Percentiles rank a stretch among this genome's conserved stretches.
phyloP scores from a whole-genome alignment of 805 yeast genomes.

The Naumovozyma baii region DNA sequence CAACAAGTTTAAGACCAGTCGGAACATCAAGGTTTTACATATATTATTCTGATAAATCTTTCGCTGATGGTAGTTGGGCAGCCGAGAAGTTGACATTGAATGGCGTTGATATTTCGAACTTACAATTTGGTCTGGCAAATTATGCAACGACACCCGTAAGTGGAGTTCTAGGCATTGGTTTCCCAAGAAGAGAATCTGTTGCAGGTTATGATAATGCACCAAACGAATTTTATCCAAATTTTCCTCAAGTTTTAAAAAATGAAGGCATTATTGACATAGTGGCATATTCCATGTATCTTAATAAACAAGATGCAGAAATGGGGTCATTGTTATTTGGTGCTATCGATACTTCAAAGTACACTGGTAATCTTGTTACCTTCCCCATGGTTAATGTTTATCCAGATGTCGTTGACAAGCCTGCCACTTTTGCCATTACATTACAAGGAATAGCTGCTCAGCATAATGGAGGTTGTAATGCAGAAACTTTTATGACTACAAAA shows the following conservation, averaged over 20 bases:
- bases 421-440: constrained; percentile 42
- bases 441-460: constrained; percentile 30
- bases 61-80: constrained; percentile 51
- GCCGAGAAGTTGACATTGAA: constrained; percentile 47
- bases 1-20: constrained; percentile 9
- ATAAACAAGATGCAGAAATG: constrained; percentile 28
- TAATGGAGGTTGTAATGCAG: constrained; percentile 9
- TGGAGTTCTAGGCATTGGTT: constrained; percentile 66
- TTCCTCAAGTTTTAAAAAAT: constrained; percentile 47
- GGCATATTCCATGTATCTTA: constrained; percentile 51
- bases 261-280: constrained; percentile 43
- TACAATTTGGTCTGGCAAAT: constrained; percentile 62
- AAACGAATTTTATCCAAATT: constrained; percentile 40
- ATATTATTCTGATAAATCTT: constrained; percentile 40
- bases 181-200: constrained; percentile 48
- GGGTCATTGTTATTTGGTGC: constrained; percentile 60
- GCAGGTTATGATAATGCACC: constrained; percentile 19
- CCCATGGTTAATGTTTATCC: constrained; percentile 40
- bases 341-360: constrained; percentile 44
- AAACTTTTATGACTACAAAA: constrained; percentile 17
- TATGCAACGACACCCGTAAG: constrained; percentile 40
- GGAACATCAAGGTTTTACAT: constrained; percentile 27
- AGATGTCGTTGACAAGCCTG: constrained; percentile 16
- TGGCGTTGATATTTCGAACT: constrained; percentile 35
- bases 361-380: constrained; percentile 38